Evolutionary conservation across 331 rosid species (phyloP).

Genomic region (Prunus yedoensis): DNA sequence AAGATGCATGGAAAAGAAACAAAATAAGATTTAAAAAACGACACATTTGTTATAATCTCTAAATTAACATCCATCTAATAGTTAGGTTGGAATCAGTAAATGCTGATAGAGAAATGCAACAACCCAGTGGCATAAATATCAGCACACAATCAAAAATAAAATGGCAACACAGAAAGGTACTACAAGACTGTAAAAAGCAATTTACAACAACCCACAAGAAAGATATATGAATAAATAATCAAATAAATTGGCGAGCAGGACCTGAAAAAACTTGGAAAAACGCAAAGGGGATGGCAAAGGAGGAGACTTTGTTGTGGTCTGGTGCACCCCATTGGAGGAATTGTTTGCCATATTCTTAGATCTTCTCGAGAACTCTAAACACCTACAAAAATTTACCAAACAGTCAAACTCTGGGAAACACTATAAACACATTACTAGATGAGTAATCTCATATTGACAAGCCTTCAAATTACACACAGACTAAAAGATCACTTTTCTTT

Average conservation of each 20-base stretch:
- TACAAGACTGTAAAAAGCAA: neutral
- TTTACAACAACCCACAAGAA: neutral
- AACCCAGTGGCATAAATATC: constrained; percentile 11
- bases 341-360: constrained; percentile 46
- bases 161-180: neutral
- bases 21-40: neutral
- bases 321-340: constrained; percentile 49
- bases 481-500: neutral
- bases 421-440: neutral
- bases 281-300: constrained; percentile 86
- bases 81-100: constrained; percentile 3
- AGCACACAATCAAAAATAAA: constrained; percentile 7
- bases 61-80: neutral
- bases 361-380: constrained; percentile 24
- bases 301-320: constrained; percentile 54
- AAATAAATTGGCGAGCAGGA: constrained; percentile 5
- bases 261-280: constrained; percentile 77
- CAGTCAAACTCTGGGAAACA: constrained; percentile 8
- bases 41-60: neutral
- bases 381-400: constrained; percentile 29
- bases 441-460: neutral
- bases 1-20: neutral
- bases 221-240: neutral
- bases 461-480: neutral
- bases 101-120: constrained; percentile 13